phyloP scores from a whole-genome alignment of 306 rosid species.

The Dryas drummondii region DNA sequence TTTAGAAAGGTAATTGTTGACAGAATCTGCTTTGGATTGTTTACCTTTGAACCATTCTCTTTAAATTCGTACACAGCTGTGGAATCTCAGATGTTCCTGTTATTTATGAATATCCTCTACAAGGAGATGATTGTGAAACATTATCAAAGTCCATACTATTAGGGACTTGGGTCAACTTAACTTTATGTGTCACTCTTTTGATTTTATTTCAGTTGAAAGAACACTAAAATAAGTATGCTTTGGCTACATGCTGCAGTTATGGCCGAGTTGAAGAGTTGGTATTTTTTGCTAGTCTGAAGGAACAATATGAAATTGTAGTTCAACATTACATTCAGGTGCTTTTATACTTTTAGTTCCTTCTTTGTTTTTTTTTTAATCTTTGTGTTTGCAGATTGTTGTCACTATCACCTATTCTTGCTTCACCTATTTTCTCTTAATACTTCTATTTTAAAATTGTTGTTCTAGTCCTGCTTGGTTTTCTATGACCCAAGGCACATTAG shows the following conservation, averaged over 20 bases:
- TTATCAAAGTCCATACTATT: not conserved
- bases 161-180: not conserved
- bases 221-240: conserved; percentile 12
- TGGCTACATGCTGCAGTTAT: conserved; percentile 65
- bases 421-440: not conserved
- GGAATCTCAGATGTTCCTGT: not conserved
- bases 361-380: not conserved
- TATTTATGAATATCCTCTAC: not conserved
- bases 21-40: conserved; percentile 21
- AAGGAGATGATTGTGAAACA: not conserved
- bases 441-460: not conserved
- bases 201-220: conserved; percentile 27
- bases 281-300: conserved; percentile 89
- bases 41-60: not conserved
- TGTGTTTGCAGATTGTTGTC: not conserved
- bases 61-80: not conserved
- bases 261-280: conserved; percentile 96
- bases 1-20: conserved; percentile 66
- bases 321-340: conserved; percentile 94
- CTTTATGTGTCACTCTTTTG: conserved; percentile 11
- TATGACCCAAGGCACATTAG: not conserved
- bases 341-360: not conserved
- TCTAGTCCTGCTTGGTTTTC: conserved; percentile 12
- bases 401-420: not conserved
- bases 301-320: conserved; percentile 89